Evolutionary conservation across 257 asterid species (phyloP), one percentile per base, ranked within the genome.

Genomic region (Anisodus tanguticus): DNA sequence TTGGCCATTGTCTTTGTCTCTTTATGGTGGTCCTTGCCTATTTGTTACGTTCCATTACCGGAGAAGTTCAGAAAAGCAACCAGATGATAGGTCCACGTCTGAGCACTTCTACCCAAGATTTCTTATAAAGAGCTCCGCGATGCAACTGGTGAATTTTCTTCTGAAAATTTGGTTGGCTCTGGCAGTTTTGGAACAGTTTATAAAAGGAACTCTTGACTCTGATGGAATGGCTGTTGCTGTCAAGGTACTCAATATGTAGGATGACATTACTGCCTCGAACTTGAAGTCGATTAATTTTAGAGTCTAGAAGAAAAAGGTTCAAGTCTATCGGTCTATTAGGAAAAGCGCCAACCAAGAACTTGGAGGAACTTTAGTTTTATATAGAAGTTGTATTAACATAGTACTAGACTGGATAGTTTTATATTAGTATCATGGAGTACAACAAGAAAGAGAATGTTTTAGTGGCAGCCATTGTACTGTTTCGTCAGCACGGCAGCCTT

Each of bases 171-270:
- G 82, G 85, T 91, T 8, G 90, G 92, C 11, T 83, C 88, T 47
- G 94, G 94, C 31, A 81, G 88, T 82, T 89, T 86, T 82, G 92
- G 92, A 15, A 85, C 84, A 1, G 92, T 91, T 31, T 91, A 89
- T 76, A 22, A 89, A 57, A 64, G 92, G 90, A 47, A 88, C 10
- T 41, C 88, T 91, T 5, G 79, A 78, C 85, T 80, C 88, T 51
- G 79, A 68, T 19, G 89, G 88, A 81, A 81, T 79, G 60, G 70
- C n/a, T 13, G 88, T 87, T 79, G 92, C 93, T 7, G 86, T 88
- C 2, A 90, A 91, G 82, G 93, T 91, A 51, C 88, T 91, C 82
- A 88, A 89, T 45, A 90, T 87, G 49, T 22, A 51, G 66, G 64
- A 77, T 77, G 49, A 7, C 82, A 77, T 77, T 77, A 64, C 66